These are phyloP conservation scores for Eustoma russellianum DNA, from an alignment of 257 asterid genomes.

Conservation along the genomic window DNA sequence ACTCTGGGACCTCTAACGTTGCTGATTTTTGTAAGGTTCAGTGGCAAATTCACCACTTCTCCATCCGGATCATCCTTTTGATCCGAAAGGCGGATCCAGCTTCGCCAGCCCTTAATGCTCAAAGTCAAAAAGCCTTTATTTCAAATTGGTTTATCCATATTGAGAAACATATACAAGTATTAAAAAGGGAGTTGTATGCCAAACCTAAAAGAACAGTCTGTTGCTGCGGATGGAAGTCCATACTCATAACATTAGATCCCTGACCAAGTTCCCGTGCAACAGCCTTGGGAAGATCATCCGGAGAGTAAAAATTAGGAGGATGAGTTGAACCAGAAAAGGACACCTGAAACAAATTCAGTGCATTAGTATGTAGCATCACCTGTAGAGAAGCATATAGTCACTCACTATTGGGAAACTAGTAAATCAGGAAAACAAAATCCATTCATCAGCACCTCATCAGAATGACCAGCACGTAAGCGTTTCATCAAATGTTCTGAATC, in stretches of 20 bases:
- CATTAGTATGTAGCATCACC: constrained; percentile 9
- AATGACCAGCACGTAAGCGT: constrained; percentile 74
- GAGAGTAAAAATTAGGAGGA: constrained; percentile 58
- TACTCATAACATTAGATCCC: constrained; percentile 96
- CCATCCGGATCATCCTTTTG: too few species aligned
- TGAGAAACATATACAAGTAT: not conserved
- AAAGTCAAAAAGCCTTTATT: constrained; percentile 1
- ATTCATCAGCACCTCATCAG: constrained; percentile 54
- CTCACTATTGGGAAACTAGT: not conserved
- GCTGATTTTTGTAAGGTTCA: too few species aligned
- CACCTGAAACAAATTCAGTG: constrained; percentile 33
- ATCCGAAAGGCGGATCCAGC: too few species aligned
- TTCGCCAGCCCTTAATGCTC: too few species aligned
- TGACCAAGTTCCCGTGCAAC: constrained; percentile 78
- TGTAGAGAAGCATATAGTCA: not conserved
- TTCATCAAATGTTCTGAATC: constrained; percentile 87
- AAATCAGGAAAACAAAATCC: not conserved
- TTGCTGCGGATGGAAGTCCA: constrained; percentile 97
- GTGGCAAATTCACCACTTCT: too few species aligned
- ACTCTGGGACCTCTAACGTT: too few species aligned
- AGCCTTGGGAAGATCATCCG: constrained; percentile 93
- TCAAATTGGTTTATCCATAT: not conserved
- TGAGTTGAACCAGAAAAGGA: constrained; percentile 83
- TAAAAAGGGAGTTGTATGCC: constrained; percentile 4
- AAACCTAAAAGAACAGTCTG: constrained; percentile 93